Percentiles rank a stretch among this genome's conserved stretches.
Evolutionary conservation across 805 yeast species (phyloP).

Genomic region (Aciculoconidium aculeatum): DNA sequence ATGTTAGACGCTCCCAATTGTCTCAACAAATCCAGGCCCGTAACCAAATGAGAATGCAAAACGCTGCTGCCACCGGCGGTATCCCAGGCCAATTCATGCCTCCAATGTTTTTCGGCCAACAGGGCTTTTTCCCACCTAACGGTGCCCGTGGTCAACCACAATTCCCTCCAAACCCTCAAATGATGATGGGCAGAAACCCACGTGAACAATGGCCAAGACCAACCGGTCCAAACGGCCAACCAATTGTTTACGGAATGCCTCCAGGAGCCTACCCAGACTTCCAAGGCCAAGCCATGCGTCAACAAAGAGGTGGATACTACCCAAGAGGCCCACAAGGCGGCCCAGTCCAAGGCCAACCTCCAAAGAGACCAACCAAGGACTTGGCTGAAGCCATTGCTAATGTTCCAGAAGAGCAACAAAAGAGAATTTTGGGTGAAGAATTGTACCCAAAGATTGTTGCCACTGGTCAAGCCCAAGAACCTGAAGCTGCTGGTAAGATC

Average conservation of each 20-base stretch:
- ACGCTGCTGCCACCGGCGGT: slow-evolving; percentile 84
- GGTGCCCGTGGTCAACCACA: slow-evolving; percentile 72
- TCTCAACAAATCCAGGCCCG: slow-evolving; percentile 98
- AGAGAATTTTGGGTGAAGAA: slow-evolving; percentile 97
- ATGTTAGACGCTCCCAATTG: slow-evolving; percentile 92
- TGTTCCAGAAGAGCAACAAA: slow-evolving; percentile 84
- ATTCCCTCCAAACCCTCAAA: slow-evolving; percentile 76
- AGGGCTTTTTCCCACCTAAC: slow-evolving; percentile 80
- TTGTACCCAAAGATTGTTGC: slow-evolving; percentile 88
- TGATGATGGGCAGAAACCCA: slow-evolving; percentile 55
- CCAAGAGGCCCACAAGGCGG: slow-evolving; percentile 36
- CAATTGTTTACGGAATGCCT: slow-evolving; percentile 77
- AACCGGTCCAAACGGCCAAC: slow-evolving; percentile 84
- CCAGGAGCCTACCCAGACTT: slow-evolving; percentile 63
- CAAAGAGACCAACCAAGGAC: slow-evolving; percentile 34
- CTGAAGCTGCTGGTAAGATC: slow-evolving; percentile 95
- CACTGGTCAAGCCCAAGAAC: slow-evolving; percentile 80
- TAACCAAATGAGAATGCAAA: slow-evolving; percentile 97
- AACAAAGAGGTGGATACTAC: slow-evolving; percentile 56
- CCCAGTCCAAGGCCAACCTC: slow-evolving; percentile 6
- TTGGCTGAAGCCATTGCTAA: slow-evolving; percentile 59
- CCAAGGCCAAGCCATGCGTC: slow-evolving; percentile 39
- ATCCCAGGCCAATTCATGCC: slow-evolving; percentile 82
- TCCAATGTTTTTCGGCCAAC: slow-evolving; percentile 83
- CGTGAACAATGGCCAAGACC: slow-evolving; percentile 70